Evolutionary conservation across 768 basidiomycete species (phyloP).

Genomic region (Lentinula lateritia): DNA sequence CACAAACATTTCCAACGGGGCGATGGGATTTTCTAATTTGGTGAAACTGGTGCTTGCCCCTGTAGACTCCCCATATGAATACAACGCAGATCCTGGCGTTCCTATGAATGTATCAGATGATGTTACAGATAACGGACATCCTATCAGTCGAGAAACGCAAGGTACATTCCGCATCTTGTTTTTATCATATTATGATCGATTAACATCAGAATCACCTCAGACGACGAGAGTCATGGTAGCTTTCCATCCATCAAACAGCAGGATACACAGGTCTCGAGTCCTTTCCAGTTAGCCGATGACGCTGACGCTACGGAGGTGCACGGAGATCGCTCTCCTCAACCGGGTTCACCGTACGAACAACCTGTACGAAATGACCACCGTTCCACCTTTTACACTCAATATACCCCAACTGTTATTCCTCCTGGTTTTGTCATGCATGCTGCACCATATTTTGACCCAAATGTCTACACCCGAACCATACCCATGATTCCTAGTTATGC

Average conservation of each 20-base stretch:
- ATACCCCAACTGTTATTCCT: too few relatives aligned
- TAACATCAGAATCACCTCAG: background rate
- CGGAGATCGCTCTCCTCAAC: background rate
- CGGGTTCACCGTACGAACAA: background rate
- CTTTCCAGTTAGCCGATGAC: background rate
- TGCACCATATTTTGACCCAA: background rate
- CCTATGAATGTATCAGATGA: too few relatives aligned
- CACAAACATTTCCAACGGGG: background rate
- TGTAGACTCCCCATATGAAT: background rate
- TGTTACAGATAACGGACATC: too few relatives aligned
- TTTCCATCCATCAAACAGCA: background rate
- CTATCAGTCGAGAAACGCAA: background rate
- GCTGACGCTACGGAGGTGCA: background rate
- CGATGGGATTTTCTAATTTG: background rate
- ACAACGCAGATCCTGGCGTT: background rate
- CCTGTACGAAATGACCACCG: background rate
- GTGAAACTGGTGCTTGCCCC: background rate
- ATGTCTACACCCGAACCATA: background rate
- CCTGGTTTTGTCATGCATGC: background rate
- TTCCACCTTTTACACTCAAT: too few relatives aligned
- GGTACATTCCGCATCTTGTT: background rate
- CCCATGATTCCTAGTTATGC: conserved; percentile 1
- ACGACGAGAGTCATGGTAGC: background rate
- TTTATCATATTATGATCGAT: background rate
- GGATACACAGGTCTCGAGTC: background rate